Conservation (phyloP, 164 flowering plant genomes). For the Cinnamomum micranthum region DNA sequence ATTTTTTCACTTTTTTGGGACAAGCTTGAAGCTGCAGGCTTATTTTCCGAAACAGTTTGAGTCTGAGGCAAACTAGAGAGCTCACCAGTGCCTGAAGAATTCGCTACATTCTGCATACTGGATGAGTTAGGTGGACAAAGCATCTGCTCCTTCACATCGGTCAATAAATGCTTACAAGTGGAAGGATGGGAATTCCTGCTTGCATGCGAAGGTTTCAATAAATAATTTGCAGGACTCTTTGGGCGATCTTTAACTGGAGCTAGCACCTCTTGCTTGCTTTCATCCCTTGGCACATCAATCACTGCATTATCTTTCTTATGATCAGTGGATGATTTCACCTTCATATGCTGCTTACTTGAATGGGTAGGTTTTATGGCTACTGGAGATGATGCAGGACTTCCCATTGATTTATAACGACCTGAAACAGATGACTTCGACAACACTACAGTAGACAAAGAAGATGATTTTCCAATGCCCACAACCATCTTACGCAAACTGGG, state of each 20-base stretch:
- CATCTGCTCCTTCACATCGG: slow-evolving; percentile 51
- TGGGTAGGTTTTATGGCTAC: slow-evolving; percentile 27
- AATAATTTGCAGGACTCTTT: slow-evolving; percentile 33
- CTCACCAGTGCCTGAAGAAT: slow-evolving; percentile 37
- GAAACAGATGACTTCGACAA: slow-evolving; percentile 32
- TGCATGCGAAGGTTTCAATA: slow-evolving; percentile 36
- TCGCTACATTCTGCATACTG: slow-evolving; percentile 18
- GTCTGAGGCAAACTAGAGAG: slow-evolving; percentile 27
- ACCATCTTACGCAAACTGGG: slow-evolving; percentile 39
- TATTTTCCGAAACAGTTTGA: slow-evolving; percentile 43
- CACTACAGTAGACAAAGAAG: slow-evolving; percentile 28
- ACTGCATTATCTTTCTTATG: slow-evolving; percentile 36
- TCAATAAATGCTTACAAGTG: slow-evolving; percentile 28
- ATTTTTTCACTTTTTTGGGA: slow-evolving; percentile 50
- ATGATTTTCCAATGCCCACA: slow-evolving; percentile 40
- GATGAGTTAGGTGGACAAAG: slow-evolving; percentile 41
- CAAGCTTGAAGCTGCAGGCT: slow-evolving; percentile 32
- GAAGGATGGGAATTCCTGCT: slow-evolving; percentile 35
- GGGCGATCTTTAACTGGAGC: slow-evolving; percentile 39
- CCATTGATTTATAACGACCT: slow-evolving; percentile 23
- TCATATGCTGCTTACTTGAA: slow-evolving; percentile 28
- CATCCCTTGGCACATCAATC: slow-evolving; percentile 29
- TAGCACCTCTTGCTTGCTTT: slow-evolving; percentile 29
- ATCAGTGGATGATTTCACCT: slow-evolving; percentile 23
- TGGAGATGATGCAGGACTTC: slow-evolving; percentile 12